phyloP scores from a whole-genome alignment of 2,329 filamentous ascomycete genomes.

The Beauveria scarabaeidicola region DNA sequence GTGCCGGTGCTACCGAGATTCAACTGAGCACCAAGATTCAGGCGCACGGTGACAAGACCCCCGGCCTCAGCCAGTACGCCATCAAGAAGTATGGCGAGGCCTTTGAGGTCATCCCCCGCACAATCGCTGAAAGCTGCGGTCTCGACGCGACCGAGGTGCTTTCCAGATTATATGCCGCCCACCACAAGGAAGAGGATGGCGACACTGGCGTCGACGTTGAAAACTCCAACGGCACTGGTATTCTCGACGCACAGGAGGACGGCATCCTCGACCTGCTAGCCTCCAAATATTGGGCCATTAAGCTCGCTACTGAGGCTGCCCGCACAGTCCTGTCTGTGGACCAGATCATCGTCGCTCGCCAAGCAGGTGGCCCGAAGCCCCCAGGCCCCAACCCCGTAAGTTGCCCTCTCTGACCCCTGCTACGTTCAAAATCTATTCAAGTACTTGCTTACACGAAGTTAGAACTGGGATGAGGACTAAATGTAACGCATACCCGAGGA shows the following conservation, averaged over 20 bases:
- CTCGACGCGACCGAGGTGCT: conserved; percentile 96
- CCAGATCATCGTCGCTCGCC: conserved; percentile 96
- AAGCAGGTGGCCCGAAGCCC: conserved; percentile 94
- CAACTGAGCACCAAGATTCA: conserved; percentile 90
- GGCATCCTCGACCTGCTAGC: conserved; percentile 89
- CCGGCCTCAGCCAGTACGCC: conserved; percentile 87
- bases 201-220: conserved; percentile 92
- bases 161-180: conserved; percentile 84
- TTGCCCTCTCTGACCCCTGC: background rate
- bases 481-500: conserved; percentile 13
- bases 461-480: conserved; percentile 59
- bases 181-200: conserved; percentile 82
- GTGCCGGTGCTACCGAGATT: conserved; percentile 89
- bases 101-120: conserved; percentile 93
- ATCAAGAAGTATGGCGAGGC: conserved; percentile 97
- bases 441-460: background rate
- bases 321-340: conserved; percentile 92
- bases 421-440: too few species aligned
- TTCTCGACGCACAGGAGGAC: conserved; percentile 74
- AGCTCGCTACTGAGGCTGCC: conserved; percentile 88
- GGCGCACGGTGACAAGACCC: conserved; percentile 82
- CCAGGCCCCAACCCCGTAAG: conserved; percentile 77
- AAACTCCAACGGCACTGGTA: conserved; percentile 72
- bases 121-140: conserved; percentile 87
- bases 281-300: conserved; percentile 94